Conservation (phyloP, 2,329 filamentous ascomycete species). For the Hypoxylon sp. region DNA sequence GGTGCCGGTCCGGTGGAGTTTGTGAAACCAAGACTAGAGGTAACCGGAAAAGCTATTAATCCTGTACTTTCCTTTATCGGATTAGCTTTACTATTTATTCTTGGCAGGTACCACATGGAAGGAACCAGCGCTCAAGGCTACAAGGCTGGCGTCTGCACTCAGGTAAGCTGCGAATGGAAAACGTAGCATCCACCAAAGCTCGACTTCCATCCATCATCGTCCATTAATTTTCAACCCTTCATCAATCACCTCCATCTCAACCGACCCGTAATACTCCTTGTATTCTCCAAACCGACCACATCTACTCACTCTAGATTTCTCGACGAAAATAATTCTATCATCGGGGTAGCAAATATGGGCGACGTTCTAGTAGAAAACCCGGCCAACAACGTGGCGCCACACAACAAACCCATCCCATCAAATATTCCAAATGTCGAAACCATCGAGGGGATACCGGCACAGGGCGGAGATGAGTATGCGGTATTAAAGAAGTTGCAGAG, state of each 20-base stretch:
- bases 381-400: conserved; percentile 78
- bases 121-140: conserved; percentile 46
- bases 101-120: conserved; percentile 25
- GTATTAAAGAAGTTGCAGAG: conserved; percentile 96
- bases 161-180: conserved; percentile 25
- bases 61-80: conserved; percentile 34
- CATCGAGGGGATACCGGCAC: conserved; percentile 85
- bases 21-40: neutral
- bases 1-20: conserved; percentile 11
- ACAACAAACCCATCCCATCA: conserved; percentile 84
- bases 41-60: conserved; percentile 37
- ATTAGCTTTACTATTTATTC: conserved; percentile 9
- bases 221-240: conserved; percentile 15
- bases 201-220: conserved; percentile 25
- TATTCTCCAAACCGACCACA: neutral
- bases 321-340: conserved; percentile 9
- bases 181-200: conserved; percentile 30
- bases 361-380: conserved; percentile 89
- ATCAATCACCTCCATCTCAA: conserved; percentile 15
- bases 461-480: conserved; percentile 93
- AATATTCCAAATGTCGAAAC: conserved; percentile 92
- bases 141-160: conserved; percentile 53
- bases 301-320: neutral
- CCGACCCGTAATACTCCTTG: neutral
- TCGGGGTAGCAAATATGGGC: conserved; percentile 74